Conservation (phyloP, 352 stramenopile species). For the Phytophthora litchii region DNA sequence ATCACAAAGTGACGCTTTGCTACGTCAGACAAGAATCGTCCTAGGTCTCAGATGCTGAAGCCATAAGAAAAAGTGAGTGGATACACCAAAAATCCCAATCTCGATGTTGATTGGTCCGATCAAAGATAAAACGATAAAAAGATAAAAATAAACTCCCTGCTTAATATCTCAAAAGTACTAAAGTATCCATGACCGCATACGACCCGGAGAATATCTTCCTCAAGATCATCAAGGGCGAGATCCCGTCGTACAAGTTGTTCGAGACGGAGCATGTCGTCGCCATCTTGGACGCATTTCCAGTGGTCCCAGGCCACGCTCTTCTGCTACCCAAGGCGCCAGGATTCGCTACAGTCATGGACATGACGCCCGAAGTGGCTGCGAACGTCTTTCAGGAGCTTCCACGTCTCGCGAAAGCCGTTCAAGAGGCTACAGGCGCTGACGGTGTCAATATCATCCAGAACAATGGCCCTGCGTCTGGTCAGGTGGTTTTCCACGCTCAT, state of each 20-base stretch:
- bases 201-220: conserved; percentile 80
- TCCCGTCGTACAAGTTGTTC: conserved; percentile 86
- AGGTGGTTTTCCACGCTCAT: conserved; percentile 82
- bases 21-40: conserved; percentile 6
- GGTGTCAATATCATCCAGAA: conserved; percentile 88
- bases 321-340: conserved; percentile 71
- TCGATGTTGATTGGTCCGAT: conserved; percentile 2
- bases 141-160: background rate
- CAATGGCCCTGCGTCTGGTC: conserved; percentile 67
- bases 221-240: conserved; percentile 82
- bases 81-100: background rate
- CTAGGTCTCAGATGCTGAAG: conserved; percentile 19
- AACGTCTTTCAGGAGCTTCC: conserved; percentile 78
- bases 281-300: conserved; percentile 83
- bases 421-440: conserved; percentile 67
- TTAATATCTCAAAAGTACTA: background rate
- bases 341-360: conserved; percentile 73
- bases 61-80: conserved; percentile 17
- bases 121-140: background rate
- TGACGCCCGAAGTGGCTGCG: conserved; percentile 72
- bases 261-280: conserved; percentile 86
- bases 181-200: conserved; percentile 48
- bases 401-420: conserved; percentile 74
- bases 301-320: conserved; percentile 68
- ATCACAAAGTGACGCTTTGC: conserved; percentile 20